Evolutionary conservation across 2,329 filamentous ascomycete genomes (phyloP), one percentile per base, ranked within the genome.

Genomic region (Coniochaeta hoffmannii): DNA sequence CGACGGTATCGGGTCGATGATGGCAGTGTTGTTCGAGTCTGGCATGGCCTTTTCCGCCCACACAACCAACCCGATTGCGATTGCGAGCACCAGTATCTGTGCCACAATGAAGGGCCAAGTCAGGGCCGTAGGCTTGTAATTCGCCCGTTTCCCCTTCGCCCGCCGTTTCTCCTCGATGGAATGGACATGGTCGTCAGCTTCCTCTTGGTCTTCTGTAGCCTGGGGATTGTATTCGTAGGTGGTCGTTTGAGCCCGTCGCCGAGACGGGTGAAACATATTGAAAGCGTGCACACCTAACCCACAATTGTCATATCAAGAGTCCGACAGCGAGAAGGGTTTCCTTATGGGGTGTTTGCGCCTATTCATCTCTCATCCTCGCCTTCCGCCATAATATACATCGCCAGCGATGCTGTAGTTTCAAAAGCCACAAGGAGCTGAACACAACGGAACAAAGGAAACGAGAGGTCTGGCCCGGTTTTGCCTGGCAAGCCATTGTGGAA

Each of bases 81-180:
- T 50, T 4, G 60, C 55, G 14, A 70, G 55, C 3, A 69, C 19
- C 1, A 60, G 30, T 19, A 69, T 64, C 50, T 65, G 55, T 31
- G 32, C 19, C 1, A 54, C 35, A 49, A 71, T 63, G 49, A 70
- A 71, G 2, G 66, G 67, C 68, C 68, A 69, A 57, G 62, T 61
- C 53, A 71, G 55, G 17, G 68, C 59, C 50, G 60, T 66, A 1
- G 69, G 69, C 53, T 65, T 65, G 59, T 70, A 69, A 59, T 66
- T 61, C 1, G 65, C 63, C n/a, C 30, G 55, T 1, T 53, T 35
- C 6, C 53, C 36, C 2, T n/a, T 53, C 52, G 17, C 36, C 4
- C 8, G 35, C 15, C 55, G 57, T 36, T 56, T 59, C 51, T 58
- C 44, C 26, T 4, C 41, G 15, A 46, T 14, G 11, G 17, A 49